Evolutionary conservation across 2,329 filamentous ascomycete species (phyloP).

Genomic region (Aspergillus persii): DNA sequence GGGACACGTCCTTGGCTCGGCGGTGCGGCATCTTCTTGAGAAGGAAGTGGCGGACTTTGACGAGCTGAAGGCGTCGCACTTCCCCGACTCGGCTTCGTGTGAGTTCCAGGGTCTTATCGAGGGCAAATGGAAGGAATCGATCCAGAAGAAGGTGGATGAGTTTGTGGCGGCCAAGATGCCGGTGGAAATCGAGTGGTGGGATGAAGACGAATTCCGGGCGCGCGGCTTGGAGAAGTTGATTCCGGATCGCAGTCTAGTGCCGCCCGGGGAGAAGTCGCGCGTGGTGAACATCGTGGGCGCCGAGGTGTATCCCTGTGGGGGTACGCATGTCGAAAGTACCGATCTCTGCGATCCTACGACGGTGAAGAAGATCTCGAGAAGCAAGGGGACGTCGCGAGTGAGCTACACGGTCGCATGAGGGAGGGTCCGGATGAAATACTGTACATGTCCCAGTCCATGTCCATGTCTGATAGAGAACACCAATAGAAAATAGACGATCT

Average conservation of each 20-base stretch:
- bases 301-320: slow-evolving; percentile 71
- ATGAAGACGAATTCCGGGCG: slow-evolving; percentile 58
- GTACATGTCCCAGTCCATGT: no score
- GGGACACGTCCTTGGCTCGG: slow-evolving; percentile 68
- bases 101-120: slow-evolving; percentile 69
- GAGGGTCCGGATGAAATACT: background rate
- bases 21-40: slow-evolving; percentile 60
- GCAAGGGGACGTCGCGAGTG: slow-evolving; percentile 63
- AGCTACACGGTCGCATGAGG: slow-evolving; percentile 35
- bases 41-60: slow-evolving; percentile 54
- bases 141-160: slow-evolving; percentile 62
- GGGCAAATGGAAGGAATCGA: slow-evolving; percentile 58
- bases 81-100: slow-evolving; percentile 64
- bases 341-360: slow-evolving; percentile 54
- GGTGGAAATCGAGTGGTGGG: slow-evolving; percentile 67
- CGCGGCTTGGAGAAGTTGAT: slow-evolving; percentile 57
- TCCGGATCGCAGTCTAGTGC: slow-evolving; percentile 46
- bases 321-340: slow-evolving; percentile 67
- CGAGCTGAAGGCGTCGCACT: slow-evolving; percentile 71
- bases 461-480: background rate
- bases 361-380: slow-evolving; percentile 66
- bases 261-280: slow-evolving; percentile 58
- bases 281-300: slow-evolving; percentile 68
- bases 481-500: background rate
- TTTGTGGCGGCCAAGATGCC: slow-evolving; percentile 56